phyloP scores from a whole-genome alignment of 306 rosid species.

The Heteromeles arbutifolia region DNA sequence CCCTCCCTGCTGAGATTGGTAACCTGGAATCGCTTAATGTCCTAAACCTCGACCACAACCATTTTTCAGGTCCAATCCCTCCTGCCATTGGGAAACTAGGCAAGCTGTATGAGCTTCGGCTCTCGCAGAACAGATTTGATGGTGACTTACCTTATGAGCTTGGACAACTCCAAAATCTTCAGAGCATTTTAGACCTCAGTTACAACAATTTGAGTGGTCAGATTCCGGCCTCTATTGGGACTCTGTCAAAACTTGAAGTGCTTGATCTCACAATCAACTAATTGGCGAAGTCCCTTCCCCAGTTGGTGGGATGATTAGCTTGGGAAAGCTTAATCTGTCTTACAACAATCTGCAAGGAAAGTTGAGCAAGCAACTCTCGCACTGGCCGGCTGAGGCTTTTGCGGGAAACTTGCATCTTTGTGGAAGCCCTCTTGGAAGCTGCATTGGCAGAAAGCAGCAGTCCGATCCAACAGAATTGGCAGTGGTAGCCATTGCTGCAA shows the following conservation, averaged over 20 bases:
- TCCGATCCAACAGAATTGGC: slow-evolving; percentile 42
- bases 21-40: slow-evolving; percentile 55
- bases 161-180: slow-evolving; percentile 81
- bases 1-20: slow-evolving; percentile 58
- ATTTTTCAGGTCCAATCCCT: slow-evolving; percentile 64
- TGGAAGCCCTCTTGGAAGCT: slow-evolving; percentile 59
- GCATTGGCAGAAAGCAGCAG: slow-evolving; percentile 23
- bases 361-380: slow-evolving; percentile 53
- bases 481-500: slow-evolving; percentile 50
- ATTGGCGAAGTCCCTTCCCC: slow-evolving; percentile 66
- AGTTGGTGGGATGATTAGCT: slow-evolving; percentile 75
- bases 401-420: slow-evolving; percentile 70
- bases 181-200: slow-evolving; percentile 76
- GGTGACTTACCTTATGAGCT: slow-evolving; percentile 73
- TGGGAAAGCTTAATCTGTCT: slow-evolving; percentile 83
- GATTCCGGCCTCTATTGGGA: slow-evolving; percentile 58
- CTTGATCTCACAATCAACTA: slow-evolving; percentile 85
- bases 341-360: slow-evolving; percentile 69
- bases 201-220: slow-evolving; percentile 67
- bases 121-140: slow-evolving; percentile 48
- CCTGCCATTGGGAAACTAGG: slow-evolving; percentile 47
- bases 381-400: slow-evolving; percentile 60
- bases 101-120: slow-evolving; percentile 66
- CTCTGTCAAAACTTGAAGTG: slow-evolving; percentile 57
- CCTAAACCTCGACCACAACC: slow-evolving; percentile 56